A percentile compares a stretch with the other conserved stretches of the same genome.
Evolutionary conservation across 257 asterid species (phyloP).

Genomic region (Fraxinus excelsior): DNA sequence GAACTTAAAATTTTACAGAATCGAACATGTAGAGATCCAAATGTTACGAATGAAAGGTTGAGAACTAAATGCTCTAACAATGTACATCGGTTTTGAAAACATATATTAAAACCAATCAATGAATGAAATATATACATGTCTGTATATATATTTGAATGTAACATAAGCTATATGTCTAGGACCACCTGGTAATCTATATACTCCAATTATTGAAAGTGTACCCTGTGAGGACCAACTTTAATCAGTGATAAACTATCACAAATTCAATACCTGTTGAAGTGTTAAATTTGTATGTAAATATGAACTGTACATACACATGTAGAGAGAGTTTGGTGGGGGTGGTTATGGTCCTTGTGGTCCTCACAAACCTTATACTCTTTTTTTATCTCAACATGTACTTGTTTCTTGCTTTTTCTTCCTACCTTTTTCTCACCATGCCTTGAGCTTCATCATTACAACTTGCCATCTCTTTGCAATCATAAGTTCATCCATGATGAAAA

Average conservation of each 20-base stretch:
- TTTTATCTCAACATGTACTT: constrained; percentile 21
- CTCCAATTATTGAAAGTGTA: neutral
- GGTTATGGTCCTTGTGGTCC: constrained; percentile 40
- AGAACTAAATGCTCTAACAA: no score
- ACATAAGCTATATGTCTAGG: neutral
- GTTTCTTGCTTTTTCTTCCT: constrained; percentile 18
- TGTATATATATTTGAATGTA: neutral
- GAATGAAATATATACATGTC: neutral
- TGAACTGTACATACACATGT: constrained; percentile 14
- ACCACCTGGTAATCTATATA: neutral
- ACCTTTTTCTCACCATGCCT: constrained; percentile 30
- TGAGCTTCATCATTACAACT: constrained; percentile 37
- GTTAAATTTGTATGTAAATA: neutral
- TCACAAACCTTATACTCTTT: constrained; percentile 24
- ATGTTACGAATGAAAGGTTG: no score
- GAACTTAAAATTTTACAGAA: no score
- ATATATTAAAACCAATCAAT: no score
- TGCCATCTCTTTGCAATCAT: constrained; percentile 19
- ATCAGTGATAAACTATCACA: neutral
- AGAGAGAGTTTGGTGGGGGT: constrained; percentile 12
- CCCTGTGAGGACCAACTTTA: neutral
- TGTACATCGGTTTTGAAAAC: no score
- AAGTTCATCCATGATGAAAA: constrained; percentile 30
- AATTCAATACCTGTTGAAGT: neutral
- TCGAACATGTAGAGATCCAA: no score